A percentile compares a stretch with the other conserved stretches of the same genome.
These are phyloP conservation scores for Trichoderma sp. DNA, from an alignment of 2,329 filamentous ascomycete genomes.

Conservation along the genomic window DNA sequence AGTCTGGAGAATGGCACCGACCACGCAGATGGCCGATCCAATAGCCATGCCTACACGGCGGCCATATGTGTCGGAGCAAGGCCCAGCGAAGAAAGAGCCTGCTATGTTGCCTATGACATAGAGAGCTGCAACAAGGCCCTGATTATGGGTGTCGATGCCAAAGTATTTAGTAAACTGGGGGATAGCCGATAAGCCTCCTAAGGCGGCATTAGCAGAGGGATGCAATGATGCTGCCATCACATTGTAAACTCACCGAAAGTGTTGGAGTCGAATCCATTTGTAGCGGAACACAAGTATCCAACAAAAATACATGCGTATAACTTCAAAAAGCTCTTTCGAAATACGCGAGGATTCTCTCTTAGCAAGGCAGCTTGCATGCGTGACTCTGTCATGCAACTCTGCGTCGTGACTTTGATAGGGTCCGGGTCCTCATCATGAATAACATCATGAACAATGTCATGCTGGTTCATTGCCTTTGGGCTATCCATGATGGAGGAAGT, in stretches of 20 bases:
- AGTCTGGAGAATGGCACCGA: constrained; percentile 1
- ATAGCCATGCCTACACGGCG: not conserved
- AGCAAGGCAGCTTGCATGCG: constrained; percentile 2
- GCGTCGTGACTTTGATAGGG: not conserved
- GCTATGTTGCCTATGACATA: constrained; percentile 5
- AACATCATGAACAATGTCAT: not conserved
- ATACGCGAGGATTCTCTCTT: not conserved
- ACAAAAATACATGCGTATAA: not conserved
- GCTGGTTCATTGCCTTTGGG: not conserved
- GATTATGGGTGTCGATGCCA: not conserved
- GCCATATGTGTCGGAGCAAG: not conserved
- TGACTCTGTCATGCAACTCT: not conserved
- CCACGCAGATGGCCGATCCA: not conserved
- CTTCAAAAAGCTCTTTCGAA: constrained; percentile 1
- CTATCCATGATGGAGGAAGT: not conserved
- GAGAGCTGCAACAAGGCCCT: not conserved
- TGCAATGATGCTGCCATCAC: not conserved
- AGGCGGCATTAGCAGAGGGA: not conserved
- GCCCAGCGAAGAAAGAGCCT: not conserved
- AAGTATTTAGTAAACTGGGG: constrained; percentile 1
- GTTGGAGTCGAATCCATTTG: constrained; percentile 3
- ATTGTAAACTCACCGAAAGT: not conserved
- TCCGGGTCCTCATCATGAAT: not conserved
- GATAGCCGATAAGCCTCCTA: not conserved
- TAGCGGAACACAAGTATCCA: not conserved